Base-by-base conservation (phyloP, 2,329 filamentous ascomycete species). In the Penicillium freii region DNA sequence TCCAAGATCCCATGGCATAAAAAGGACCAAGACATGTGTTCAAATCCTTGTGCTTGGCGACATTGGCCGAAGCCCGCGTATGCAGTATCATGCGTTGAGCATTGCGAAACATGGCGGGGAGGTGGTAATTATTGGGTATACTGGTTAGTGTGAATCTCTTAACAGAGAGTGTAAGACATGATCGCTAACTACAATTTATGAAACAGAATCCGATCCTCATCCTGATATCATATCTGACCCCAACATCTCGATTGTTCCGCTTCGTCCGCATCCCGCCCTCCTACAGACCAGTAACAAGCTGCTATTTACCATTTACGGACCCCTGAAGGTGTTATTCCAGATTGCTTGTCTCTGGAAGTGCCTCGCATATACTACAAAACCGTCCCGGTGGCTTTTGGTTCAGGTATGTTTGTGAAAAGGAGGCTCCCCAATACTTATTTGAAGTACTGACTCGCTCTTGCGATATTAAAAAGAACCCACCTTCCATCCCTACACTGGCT, bases 1-100 rank as follows among this genome's bases (percentile, higher is more conserved):
- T 60, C 54, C n/a, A 60, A 71, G 36, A 15, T n/a, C 36, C 21
- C 4, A 34, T 38, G 53, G 11, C 2, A 9, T 13, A 9, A 60
- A 60, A n/a, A 60, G 56, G 6, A 56, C 64, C 17, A 70, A 81
- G 57, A 75, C 78, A 36, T 82, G 81, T 0, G 83, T 93, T 43
- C 91, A 96, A 74, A 85, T 99, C 51, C 82, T 99, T 17, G 94
- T 99, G 19, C 83, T 99, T 29, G 94, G 94, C 44, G 94, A 99
- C 71, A 92, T 99, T 72, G 94, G 94, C 39, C 86, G 92, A 45
- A 97, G 93, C 72, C 94, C 94, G 49, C 91, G 94, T 56, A 99
- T 99, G 93, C 92, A 97, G 71, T 97, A 99, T 69, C 94, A 99
- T 82, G 93, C 93, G 21, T 80, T 96, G 65, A 97, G 93, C 72